A percentile compares a stretch with the other conserved stretches of the same genome.
Conservation (phyloP, 257 asterid species). For the Solanum chiquidenum region DNA sequence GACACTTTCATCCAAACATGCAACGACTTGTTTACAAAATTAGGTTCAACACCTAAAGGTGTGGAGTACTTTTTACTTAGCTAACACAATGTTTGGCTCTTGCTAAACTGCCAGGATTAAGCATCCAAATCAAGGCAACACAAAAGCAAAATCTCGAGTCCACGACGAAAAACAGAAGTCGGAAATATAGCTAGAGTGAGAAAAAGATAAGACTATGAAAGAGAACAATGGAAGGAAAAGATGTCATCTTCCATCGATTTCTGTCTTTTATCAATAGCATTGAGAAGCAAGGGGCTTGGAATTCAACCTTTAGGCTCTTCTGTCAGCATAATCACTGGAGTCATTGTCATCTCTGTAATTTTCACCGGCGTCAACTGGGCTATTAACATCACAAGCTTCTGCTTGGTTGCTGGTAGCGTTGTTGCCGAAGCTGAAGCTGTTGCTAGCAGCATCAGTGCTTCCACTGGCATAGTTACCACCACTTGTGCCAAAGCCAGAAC, state of each 20-base stretch:
- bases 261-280: neutral
- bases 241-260: neutral
- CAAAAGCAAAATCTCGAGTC: neutral
- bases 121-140: neutral
- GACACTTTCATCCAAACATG: neutral
- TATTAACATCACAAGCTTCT: conserved; percentile 6
- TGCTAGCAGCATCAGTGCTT: neutral
- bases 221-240: neutral
- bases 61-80: neutral
- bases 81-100: neutral
- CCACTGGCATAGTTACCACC: neutral
- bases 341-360: conserved; percentile 12
- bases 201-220: neutral
- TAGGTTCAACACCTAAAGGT: neutral
- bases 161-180: neutral
- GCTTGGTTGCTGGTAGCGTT: neutral
- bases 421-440: neutral
- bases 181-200: neutral
- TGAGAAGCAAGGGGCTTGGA: neutral
- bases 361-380: conserved; percentile 4
- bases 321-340: conserved; percentile 21
- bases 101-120: neutral
- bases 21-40: neutral
- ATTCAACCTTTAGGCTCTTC: conserved; percentile 21
- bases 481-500: neutral